Base-by-base conservation (phyloP, 129 eudicot species). In the Arctium minus region DNA sequence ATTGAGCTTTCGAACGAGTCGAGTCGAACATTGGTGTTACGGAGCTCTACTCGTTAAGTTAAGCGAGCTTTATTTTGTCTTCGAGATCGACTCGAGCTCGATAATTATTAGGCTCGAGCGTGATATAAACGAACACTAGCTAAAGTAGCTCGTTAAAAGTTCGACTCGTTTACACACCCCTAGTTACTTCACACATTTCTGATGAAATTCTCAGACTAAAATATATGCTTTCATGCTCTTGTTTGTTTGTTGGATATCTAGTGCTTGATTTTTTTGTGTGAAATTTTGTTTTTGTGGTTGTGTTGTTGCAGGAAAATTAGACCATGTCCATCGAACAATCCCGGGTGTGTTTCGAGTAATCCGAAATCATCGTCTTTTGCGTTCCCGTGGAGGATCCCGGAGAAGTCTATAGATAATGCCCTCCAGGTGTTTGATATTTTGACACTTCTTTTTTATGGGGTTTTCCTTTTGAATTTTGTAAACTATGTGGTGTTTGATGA, bases 321-420 rank as follows among this genome's bases (percentile, higher is more conserved):
- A 62, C 76, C 94, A 0, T 95, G 98, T 72, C 98, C 98, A 6
- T 88, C 98, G 5, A 88, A 88, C 13, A 95, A 95, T 75, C 98
- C 98, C 27, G 87, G 97, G 38, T 95, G 98, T 78, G 87, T 95
- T 37, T 89, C 98, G 6, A 95, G 94, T 69, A 95, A 95, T 80
- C 97, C 98, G 31, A 81, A 86, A 77, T 91, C 98, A 0, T 87
- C 97, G 10, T 87, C 90, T 42, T 92, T 89, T 80, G 88, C 90
- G 4, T 95, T 95, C 73, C 98, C 98, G 1, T 92, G 97, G 98
- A 80, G 75, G 73, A 83, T 95, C 81, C 86, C 90, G 8, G 87
- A 87, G 0, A 82, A 83, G 31, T 83, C 89, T 79, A 46, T 89
- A 31, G 88, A 79, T 37, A 87, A 88, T 91, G 90, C 93, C 48